These are phyloP conservation scores for Lagenidium sp. DNA, from an alignment of 352 stramenopile species.

Conservation along the genomic window DNA sequence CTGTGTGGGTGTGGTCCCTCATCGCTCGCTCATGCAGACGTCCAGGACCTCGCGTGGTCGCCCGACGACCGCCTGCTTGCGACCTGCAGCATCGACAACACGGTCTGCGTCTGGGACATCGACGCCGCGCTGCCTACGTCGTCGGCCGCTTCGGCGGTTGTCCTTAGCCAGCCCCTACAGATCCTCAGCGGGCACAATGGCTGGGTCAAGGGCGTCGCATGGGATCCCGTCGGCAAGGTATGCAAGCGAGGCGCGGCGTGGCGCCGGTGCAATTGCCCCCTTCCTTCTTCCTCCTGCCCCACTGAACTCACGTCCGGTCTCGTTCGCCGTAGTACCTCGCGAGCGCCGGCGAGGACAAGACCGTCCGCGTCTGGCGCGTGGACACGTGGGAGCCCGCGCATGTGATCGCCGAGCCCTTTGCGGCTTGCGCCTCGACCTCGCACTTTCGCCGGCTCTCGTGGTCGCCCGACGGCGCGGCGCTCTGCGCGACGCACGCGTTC, in stretches of 20 bases:
- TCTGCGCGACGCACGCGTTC: slow-evolving; percentile 80
- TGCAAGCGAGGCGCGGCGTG: no score
- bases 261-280: no score
- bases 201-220: slow-evolving; percentile 83
- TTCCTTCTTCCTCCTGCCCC: background rate
- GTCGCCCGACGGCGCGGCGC: slow-evolving; percentile 70
- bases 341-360: slow-evolving; percentile 83
- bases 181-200: slow-evolving; percentile 71
- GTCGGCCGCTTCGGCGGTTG: no score
- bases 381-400: slow-evolving; percentile 67
- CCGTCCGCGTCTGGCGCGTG: slow-evolving; percentile 75
- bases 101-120: slow-evolving; percentile 83
- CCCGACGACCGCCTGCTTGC: slow-evolving; percentile 81
- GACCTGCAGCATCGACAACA: slow-evolving; percentile 87
- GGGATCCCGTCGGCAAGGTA: slow-evolving; percentile 82
- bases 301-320: background rate
- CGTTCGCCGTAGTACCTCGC: slow-evolving; percentile 56
- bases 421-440: slow-evolving; percentile 65
- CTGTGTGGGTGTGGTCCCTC: no score
- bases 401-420: slow-evolving; percentile 63
- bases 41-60: slow-evolving; percentile 81
- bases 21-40: slow-evolving; percentile 27
- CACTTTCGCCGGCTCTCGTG: slow-evolving; percentile 81
- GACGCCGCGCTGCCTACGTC: slow-evolving; percentile 33
- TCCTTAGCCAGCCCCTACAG: slow-evolving; percentile 78